Conservation (phyloP, 2,329 filamentous ascomycete genomes). For the Pseudogymnoascus sp. region DNA sequence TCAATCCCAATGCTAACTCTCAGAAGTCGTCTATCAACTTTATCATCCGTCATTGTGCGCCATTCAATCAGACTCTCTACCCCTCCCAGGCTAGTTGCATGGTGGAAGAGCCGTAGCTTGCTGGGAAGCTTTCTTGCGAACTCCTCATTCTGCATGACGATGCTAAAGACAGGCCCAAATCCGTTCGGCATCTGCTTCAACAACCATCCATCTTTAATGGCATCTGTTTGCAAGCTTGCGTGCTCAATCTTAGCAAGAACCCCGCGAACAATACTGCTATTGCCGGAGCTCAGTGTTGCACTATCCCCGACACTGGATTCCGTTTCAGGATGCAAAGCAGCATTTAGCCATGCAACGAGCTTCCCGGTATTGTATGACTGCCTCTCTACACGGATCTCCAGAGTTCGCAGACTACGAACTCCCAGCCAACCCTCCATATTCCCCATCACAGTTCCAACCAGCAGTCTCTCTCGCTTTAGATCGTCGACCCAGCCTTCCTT, state of each 20-base stretch:
- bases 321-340: conserved; percentile 22
- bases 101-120: conserved; percentile 76
- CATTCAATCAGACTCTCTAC: conserved; percentile 97
- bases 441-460: conserved; percentile 78
- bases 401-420: conserved; percentile 73
- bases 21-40: conserved; percentile 64
- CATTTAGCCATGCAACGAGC: conserved; percentile 64
- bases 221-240: conserved; percentile 67
- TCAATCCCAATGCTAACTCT: conserved; percentile 84
- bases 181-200: conserved; percentile 83
- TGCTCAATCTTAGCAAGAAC: conserved; percentile 61
- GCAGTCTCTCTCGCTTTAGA: conserved; percentile 62
- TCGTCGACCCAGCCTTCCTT: conserved; percentile 49
- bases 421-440: conserved; percentile 89
- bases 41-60: conserved; percentile 77
- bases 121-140: conserved; percentile 65
- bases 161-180: conserved; percentile 79
- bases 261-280: conserved; percentile 38
- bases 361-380: conserved; percentile 64
- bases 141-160: conserved; percentile 54
- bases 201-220: conserved; percentile 60
- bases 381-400: conserved; percentile 72
- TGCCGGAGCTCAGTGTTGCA: conserved; percentile 27
- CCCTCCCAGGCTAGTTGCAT: conserved; percentile 88
- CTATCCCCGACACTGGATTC: conserved; percentile 5